Conservation (phyloP, 441 rosid genomes). For the Bruguiera hainesii region DNA sequence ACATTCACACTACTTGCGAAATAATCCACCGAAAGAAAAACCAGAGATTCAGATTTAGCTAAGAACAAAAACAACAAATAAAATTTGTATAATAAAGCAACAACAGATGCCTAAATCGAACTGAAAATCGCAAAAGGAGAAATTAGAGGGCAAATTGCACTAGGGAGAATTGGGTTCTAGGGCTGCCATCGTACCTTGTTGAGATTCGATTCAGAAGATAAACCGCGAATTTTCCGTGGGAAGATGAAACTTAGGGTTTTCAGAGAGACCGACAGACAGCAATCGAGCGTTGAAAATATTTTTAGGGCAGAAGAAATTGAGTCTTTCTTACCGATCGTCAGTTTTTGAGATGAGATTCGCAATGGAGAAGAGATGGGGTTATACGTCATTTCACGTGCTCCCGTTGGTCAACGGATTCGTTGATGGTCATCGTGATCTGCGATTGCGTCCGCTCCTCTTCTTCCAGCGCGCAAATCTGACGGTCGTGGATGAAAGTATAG, state of each 20-base stretch:
- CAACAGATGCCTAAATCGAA: neutral
- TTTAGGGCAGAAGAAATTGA: too few species aligned
- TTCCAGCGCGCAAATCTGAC: too few species aligned
- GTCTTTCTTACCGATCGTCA: too few species aligned
- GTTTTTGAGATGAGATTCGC: too few species aligned
- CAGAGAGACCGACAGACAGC: neutral
- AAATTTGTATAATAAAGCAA: neutral
- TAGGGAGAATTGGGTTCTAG: slow-evolving; percentile 17
- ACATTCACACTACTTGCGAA: too few species aligned
- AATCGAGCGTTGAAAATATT: too few species aligned
- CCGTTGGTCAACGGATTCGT: slow-evolving; percentile 15
- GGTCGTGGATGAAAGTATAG: too few species aligned
- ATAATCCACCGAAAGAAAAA: too few species aligned
- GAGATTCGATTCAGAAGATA: slow-evolving; percentile 5
- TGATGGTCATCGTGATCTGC: too few species aligned
- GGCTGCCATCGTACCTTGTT: slow-evolving; percentile 16
- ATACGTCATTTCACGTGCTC: slow-evolving; percentile 17
- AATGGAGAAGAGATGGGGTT: neutral
- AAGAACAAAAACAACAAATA: neutral
- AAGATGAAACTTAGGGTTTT: slow-evolving; percentile 17
- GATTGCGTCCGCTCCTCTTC: too few species aligned
- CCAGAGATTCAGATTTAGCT: too few species aligned
- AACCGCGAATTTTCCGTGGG: neutral
- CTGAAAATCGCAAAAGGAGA: neutral
- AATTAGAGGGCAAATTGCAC: neutral